Conservation (phyloP, 2,329 filamentous ascomycete genomes). For the Epichloe gansuensis region DNA sequence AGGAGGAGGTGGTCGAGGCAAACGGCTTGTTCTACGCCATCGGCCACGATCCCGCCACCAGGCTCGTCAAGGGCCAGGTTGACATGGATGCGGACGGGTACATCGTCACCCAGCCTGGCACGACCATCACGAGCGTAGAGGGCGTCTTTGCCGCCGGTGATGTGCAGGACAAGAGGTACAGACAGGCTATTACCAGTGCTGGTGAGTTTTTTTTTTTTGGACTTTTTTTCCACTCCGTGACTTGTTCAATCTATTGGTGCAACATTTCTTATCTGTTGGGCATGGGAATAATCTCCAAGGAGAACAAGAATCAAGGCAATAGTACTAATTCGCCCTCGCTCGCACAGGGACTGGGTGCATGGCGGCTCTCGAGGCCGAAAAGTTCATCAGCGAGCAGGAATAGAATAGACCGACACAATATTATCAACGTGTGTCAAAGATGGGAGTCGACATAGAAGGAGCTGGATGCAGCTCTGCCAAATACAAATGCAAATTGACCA, state of each 20-base stretch:
- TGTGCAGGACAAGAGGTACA: conserved; percentile 96
- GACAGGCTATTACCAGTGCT: conserved; percentile 94
- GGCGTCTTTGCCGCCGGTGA: conserved; percentile 96
- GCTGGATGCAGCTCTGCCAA: background rate
- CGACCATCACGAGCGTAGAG: conserved; percentile 72
- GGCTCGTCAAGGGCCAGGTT: conserved; percentile 81
- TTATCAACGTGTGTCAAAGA: background rate
- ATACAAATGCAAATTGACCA: background rate
- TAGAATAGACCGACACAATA: conserved; percentile 11
- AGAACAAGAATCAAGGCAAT: background rate
- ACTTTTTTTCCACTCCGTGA: background rate
- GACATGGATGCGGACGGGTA: conserved; percentile 85
- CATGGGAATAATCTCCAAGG: background rate
- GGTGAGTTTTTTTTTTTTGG: conserved; percentile 52
- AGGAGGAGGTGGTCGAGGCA: conserved; percentile 72
- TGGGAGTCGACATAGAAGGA: background rate
- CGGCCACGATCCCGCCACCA: conserved; percentile 86
- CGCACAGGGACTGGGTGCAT: conserved; percentile 74
- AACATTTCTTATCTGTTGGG: too few species aligned
- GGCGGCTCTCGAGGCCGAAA: conserved; percentile 91
- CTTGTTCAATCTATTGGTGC: background rate
- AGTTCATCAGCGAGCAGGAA: conserved; percentile 72
- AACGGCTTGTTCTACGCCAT: conserved; percentile 96
- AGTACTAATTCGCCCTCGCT: conserved; percentile 11
- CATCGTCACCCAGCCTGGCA: conserved; percentile 77